Conservation (phyloP, 345 rosid species). For the Camelina sativa region DNA sequence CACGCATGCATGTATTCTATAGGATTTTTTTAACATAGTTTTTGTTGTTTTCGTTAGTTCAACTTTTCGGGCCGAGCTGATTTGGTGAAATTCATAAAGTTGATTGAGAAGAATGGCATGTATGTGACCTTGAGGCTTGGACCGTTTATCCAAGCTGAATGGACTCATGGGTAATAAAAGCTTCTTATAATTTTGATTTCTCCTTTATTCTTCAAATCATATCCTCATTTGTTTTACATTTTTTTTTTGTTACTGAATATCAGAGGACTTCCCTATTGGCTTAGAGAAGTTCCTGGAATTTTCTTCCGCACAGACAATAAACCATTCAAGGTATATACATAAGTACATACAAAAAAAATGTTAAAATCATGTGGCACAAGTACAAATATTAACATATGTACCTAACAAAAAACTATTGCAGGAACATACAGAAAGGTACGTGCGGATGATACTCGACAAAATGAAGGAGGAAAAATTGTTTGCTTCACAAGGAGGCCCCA, state of each 20-base stretch:
- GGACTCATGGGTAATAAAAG: slow-evolving; percentile 83
- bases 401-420: slow-evolving; percentile 30
- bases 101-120: slow-evolving; percentile 61
- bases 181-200: background rate
- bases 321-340: slow-evolving; percentile 62
- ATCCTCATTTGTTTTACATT: background rate
- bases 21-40: background rate
- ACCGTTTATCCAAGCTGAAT: slow-evolving; percentile 95
- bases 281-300: slow-evolving; percentile 69
- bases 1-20: background rate
- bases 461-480: slow-evolving; percentile 58
- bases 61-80: slow-evolving; percentile 77
- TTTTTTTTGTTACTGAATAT: background rate
- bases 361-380: background rate
- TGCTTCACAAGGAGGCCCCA: slow-evolving; percentile 71
- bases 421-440: slow-evolving; percentile 64
- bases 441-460: slow-evolving; percentile 52
- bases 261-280: slow-evolving; percentile 90
- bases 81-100: slow-evolving; percentile 76
- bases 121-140: slow-evolving; percentile 76
- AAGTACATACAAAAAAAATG: slow-evolving; percentile 52
- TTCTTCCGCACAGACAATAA: slow-evolving; percentile 70
- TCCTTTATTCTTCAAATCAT: background rate
- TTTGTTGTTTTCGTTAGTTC: slow-evolving; percentile 41
- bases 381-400: background rate